These are phyloP conservation scores for Phytophthora pini DNA, from an alignment of 352 stramenopile species.

Conservation along the genomic window DNA sequence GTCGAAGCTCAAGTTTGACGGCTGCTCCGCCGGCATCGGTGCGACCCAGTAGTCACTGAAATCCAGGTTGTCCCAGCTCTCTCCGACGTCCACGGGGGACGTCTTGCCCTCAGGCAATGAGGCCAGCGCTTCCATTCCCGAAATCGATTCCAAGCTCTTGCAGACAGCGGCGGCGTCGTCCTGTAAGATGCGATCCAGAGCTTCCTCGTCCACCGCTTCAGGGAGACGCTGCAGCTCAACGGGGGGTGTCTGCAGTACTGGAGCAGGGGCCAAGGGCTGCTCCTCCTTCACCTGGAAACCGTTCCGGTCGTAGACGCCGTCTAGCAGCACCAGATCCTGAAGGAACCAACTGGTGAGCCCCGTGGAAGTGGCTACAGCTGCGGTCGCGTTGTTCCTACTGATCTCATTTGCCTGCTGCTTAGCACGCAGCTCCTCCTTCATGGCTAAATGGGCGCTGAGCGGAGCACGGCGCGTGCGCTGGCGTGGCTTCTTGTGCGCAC, in stretches of 20 bases:
- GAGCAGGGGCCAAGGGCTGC: background rate
- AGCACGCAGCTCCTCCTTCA: conserved; percentile 42
- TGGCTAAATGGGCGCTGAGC: conserved; percentile 49
- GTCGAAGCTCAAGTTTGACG: conserved; percentile 25
- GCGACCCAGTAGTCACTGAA: conserved; percentile 38
- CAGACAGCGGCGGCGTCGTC: conserved; percentile 10
- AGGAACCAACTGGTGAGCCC: conserved; percentile 29
- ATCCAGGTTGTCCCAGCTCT: conserved; percentile 41
- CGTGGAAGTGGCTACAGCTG: conserved; percentile 3
- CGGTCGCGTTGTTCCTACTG: conserved; percentile 5
- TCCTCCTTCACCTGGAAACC: conserved; percentile 17
- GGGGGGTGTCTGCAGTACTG: background rate
- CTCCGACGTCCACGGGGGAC: conserved; percentile 48
- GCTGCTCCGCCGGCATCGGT: conserved; percentile 20
- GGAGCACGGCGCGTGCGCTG: conserved; percentile 24
- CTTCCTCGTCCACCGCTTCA: conserved; percentile 19
- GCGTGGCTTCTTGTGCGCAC: conserved; percentile 28
- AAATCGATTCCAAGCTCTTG: conserved; percentile 28
- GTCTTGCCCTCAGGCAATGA: conserved; percentile 36
- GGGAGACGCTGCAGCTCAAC: conserved; percentile 5
- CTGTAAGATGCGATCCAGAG: conserved; percentile 25
- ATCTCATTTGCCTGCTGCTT: conserved; percentile 26
- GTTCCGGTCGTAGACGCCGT: conserved; percentile 30
- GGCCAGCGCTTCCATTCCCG: conserved; percentile 20
- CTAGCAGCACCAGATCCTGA: conserved; percentile 40